phyloP scores from a whole-genome alignment of 305 asterid species.

The Rubia balearica region DNA sequence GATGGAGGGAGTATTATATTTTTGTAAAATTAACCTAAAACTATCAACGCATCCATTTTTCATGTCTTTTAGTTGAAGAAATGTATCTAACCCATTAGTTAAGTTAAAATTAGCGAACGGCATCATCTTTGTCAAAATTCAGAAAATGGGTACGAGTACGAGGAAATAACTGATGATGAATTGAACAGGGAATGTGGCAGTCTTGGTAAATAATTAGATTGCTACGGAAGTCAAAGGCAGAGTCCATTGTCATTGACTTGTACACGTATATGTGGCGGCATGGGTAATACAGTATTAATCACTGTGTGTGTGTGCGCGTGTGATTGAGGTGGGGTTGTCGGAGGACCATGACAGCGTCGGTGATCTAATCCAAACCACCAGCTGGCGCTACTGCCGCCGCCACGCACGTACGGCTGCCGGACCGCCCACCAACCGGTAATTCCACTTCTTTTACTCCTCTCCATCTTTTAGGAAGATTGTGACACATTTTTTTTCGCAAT shows the following conservation, averaged over 20 bases:
- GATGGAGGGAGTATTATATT: too few relatives aligned
- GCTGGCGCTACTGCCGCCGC: background rate
- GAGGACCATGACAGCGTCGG: background rate
- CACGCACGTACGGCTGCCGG: background rate
- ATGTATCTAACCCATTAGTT: background rate
- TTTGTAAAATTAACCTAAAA: too few relatives aligned
- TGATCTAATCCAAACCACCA: background rate
- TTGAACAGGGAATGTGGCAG: too few relatives aligned
- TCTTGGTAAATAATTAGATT: too few relatives aligned
- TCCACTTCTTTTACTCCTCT: too few relatives aligned
- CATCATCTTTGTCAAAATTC: background rate
- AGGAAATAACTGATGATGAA: background rate
- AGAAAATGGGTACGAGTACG: background rate
- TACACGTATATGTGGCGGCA: too few relatives aligned
- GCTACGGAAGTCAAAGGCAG: background rate
- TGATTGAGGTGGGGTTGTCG: background rate
- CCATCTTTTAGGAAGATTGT: too few relatives aligned
- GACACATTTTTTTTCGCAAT: too few relatives aligned
- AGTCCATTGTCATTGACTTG: background rate
- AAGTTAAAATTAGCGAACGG: background rate
- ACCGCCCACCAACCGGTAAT: background rate
- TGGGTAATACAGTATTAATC: background rate
- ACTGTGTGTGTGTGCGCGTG: background rate
- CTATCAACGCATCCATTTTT: too few relatives aligned
- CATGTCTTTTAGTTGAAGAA: too few relatives aligned